A percentile compares a stretch with the other conserved stretches of the same genome.
Conservation (phyloP, 1,284 basidiomycete species). For the Tylopilus orsonianus region DNA sequence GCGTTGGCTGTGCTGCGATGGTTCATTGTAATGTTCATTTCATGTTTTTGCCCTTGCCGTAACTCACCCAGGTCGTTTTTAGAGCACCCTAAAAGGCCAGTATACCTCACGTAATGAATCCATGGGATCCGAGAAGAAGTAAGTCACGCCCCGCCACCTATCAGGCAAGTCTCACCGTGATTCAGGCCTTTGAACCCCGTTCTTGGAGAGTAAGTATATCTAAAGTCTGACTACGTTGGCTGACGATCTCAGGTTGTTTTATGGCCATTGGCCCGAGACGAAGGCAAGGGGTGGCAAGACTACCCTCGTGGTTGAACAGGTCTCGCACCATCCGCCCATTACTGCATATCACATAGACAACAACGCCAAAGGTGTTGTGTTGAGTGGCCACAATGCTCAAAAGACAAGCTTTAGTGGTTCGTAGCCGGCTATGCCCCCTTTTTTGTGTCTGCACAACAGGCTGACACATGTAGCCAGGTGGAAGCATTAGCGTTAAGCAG, state of each 20-base stretch:
- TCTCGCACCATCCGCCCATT: slow-evolving; percentile 92
- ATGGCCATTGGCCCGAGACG: slow-evolving; percentile 86
- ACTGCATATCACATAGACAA: slow-evolving; percentile 88
- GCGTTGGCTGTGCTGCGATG: slow-evolving; percentile 79
- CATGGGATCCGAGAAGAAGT: slow-evolving; percentile 98
- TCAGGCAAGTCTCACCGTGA: slow-evolving; percentile 11
- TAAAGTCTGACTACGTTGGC: not conserved
- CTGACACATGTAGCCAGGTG: slow-evolving; percentile 39
- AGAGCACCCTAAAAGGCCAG: slow-evolving; percentile 91
- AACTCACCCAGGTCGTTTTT: slow-evolving; percentile 7
- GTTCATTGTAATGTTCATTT: slow-evolving; percentile 70
- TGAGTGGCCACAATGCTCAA: slow-evolving; percentile 92
- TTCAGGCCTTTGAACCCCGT: slow-evolving; percentile 90
- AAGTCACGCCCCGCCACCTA: slow-evolving; percentile 23
- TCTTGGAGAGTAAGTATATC: slow-evolving; percentile 77
- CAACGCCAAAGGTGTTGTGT: slow-evolving; percentile 71
- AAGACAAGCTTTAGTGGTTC: slow-evolving; percentile 90
- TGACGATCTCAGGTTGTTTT: slow-evolving; percentile 66
- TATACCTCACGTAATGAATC: slow-evolving; percentile 92
- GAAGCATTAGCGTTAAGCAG: slow-evolving; percentile 87
- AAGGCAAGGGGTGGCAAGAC: slow-evolving; percentile 79
- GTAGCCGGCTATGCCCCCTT: slow-evolving; percentile 22
- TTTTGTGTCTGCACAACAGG: not conserved
- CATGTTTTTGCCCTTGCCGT: not conserved
- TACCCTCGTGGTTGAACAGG: slow-evolving; percentile 90